phyloP scores from a whole-genome alignment of 148 eudicot genomes.

The Cornus controversa region DNA sequence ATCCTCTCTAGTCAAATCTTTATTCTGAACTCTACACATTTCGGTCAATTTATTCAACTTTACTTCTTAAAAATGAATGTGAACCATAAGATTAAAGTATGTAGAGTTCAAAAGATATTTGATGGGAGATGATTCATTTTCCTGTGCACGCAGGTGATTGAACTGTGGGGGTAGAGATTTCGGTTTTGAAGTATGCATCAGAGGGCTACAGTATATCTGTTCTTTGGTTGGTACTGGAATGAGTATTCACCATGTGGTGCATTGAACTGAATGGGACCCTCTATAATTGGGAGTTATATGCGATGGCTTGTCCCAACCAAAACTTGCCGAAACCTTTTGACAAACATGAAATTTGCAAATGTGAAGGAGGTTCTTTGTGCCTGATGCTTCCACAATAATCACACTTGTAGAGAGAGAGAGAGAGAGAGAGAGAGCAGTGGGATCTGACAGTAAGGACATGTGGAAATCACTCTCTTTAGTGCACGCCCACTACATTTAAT shows the following conservation, averaged over 20 bases:
- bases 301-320: too few relatives aligned
- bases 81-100: too few relatives aligned
- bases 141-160: too few relatives aligned
- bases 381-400: neutral
- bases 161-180: neutral
- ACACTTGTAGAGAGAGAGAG: neutral
- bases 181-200: neutral
- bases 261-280: neutral
- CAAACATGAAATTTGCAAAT: neutral
- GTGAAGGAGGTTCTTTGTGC: neutral
- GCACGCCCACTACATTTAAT: conserved; percentile 8
- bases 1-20: too few relatives aligned
- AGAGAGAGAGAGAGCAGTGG: neutral
- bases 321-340: neutral
- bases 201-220: neutral
- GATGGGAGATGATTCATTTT: too few relatives aligned
- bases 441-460: neutral
- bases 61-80: too few relatives aligned
- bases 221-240: neutral
- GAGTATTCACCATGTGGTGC: neutral
- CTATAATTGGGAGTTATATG: neutral
- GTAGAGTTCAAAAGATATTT: too few relatives aligned
- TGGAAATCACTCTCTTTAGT: neutral
- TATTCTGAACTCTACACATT: too few relatives aligned
- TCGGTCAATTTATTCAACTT: too few relatives aligned